Percentiles rank a stretch among this genome's conserved stretches.
phyloP scores from a whole-genome alignment of 768 basidiomycete genomes.

The Agrocybe pediades region DNA sequence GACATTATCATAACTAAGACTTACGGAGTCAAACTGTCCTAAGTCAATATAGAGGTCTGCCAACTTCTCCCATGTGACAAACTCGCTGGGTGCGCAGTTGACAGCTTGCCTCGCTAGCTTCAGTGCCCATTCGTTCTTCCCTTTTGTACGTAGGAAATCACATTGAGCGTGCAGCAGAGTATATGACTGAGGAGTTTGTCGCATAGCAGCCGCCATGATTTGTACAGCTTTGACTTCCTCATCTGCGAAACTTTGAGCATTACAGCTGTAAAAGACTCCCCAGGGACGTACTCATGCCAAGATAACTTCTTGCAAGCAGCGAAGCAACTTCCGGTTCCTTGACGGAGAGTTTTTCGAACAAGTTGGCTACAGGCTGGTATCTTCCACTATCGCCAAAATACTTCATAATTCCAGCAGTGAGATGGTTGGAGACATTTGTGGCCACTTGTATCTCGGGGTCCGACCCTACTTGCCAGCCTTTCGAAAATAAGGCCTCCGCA shows the following conservation, averaged over 20 bases:
- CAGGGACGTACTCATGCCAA: conserved; percentile 89
- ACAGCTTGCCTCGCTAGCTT: conserved; percentile 93
- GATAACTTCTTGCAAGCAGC: conserved; percentile 84
- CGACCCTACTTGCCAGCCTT: conserved; percentile 98
- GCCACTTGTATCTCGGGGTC: conserved; percentile 99
- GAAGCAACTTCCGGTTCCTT: conserved; percentile 89
- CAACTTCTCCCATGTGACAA: conserved; percentile 98
- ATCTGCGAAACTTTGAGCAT: conserved; percentile 48
- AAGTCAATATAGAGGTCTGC: conserved; percentile 94
- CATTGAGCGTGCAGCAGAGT: conserved; percentile 93
- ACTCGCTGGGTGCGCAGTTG: conserved; percentile 97
- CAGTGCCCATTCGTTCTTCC: conserved; percentile 84
- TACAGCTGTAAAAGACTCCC: neutral
- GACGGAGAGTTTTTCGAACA: conserved; percentile 89
- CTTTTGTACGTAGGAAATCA: conserved; percentile 89
- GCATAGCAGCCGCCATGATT: conserved; percentile 84
- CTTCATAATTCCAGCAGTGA: conserved; percentile 93
- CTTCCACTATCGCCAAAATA: conserved; percentile 94
- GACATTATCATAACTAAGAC: conserved; percentile 23
- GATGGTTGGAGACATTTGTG: conserved; percentile 93
- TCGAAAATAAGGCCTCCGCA: conserved; percentile 80
- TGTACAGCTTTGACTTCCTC: conserved; percentile 99
- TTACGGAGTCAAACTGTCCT: conserved; percentile 77
- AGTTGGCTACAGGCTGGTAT: conserved; percentile 84
- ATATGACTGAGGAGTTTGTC: conserved; percentile 88